Evolutionary conservation across 805 yeast genomes (phyloP).

Genomic region (Spathaspora boniae): DNA sequence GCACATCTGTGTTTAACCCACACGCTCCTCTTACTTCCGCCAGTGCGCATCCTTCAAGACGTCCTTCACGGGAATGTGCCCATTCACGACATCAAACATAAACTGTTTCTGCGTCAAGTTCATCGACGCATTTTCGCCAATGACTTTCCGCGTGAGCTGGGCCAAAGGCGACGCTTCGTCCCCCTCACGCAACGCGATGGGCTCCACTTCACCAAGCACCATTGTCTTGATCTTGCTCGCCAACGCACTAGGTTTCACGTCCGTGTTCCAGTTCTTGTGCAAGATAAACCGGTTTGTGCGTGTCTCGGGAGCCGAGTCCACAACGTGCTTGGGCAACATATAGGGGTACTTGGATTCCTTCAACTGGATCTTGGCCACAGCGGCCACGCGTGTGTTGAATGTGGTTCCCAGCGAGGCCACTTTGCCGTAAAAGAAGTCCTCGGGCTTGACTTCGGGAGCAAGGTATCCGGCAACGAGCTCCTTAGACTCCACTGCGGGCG

Average conservation of each 20-base stretch:
- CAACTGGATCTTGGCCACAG: constrained; percentile 37
- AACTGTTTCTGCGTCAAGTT: constrained; percentile 22
- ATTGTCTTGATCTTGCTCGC: constrained; percentile 21
- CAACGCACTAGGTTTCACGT: constrained; percentile 20
- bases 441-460: constrained; percentile 9
- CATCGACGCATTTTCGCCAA: constrained; percentile 25
- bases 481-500: constrained; percentile 8
- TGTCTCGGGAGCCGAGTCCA: constrained; percentile 19
- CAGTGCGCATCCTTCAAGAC: constrained; percentile 15
- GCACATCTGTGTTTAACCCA: too few relatives aligned
- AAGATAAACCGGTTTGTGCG: constrained; percentile 28
- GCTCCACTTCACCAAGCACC: too few relatives aligned
- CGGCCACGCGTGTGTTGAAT: constrained; percentile 33
- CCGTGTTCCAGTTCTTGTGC: constrained; percentile 24
- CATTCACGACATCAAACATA: constrained; percentile 29
- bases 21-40: constrained; percentile 9
- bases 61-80: constrained; percentile 16
- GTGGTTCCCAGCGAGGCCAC: constrained; percentile 25
- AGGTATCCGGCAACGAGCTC: constrained; percentile 4
- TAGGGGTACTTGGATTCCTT: constrained; percentile 40
- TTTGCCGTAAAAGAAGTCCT: constrained; percentile 38
- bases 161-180: neutral
- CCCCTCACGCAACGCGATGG: constrained; percentile 31
- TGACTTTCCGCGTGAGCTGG: constrained; percentile 1
- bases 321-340: constrained; percentile 31